phyloP scores from a whole-genome alignment of 2,329 filamentous ascomycete species.

The Cladosporium oxysporum region DNA sequence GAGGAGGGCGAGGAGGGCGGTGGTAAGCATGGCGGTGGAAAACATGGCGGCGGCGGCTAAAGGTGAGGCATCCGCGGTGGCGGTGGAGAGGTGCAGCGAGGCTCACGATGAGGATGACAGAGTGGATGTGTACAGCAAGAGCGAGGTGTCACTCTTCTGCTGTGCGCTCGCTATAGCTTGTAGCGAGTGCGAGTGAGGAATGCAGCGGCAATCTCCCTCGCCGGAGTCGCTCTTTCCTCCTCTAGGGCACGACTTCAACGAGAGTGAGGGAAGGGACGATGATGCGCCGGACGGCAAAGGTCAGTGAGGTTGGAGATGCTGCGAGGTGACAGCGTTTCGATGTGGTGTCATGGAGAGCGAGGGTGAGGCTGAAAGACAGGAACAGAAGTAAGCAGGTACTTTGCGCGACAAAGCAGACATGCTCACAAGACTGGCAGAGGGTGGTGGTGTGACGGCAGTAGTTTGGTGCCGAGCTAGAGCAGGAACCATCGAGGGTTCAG shows the following conservation, averaged over 20 bases:
- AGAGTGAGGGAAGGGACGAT: not conserved
- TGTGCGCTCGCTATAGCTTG: not conserved
- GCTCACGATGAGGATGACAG: not conserved
- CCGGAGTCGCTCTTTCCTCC: slow-evolving; percentile 4
- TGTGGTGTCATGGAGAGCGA: not conserved
- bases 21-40: slow-evolving; percentile 1
- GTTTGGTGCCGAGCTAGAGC: not conserved
- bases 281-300: not conserved
- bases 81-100: not conserved
- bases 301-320: not conserved
- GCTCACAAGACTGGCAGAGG: not conserved
- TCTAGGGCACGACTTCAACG: not conserved
- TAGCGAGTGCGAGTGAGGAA: slow-evolving; percentile 3
- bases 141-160: not conserved
- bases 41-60: slow-evolving; percentile 14
- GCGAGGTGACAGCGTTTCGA: not conserved
- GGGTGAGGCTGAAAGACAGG: not conserved
- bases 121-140: not conserved
- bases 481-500: not conserved
- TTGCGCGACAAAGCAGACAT: not conserved
- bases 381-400: not conserved
- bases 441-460: not conserved
- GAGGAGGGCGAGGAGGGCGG: slow-evolving; percentile 23
- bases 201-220: slow-evolving; percentile 8
- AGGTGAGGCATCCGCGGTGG: slow-evolving; percentile 7